Evolutionary conservation across 768 basidiomycete genomes (phyloP), one percentile per base, ranked within the genome.

Genomic region (Sporobolomyces pararoseus): DNA sequence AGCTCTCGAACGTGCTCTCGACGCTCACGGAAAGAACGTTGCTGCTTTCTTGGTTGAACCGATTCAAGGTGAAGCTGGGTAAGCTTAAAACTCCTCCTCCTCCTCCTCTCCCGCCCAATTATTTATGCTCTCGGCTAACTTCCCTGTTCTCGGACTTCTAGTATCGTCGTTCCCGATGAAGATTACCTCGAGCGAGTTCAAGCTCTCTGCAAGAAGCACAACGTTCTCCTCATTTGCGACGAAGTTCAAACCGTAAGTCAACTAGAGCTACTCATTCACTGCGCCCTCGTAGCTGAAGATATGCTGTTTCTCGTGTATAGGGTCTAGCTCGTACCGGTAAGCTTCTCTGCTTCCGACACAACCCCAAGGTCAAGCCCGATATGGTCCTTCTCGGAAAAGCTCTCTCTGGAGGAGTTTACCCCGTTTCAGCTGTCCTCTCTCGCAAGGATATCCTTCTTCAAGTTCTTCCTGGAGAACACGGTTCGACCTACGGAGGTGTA

Each of bases 11-110:
- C 83, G 83, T 16, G 95, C 91, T 7, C 79, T 99, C 35, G 87
- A 90, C 69, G 78, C 87, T 44, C 83, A 93, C 78, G 93, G 95
- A 13, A 80, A 88, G 70, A 84, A 89, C 66, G 86, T 90, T 31
- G 96, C 94, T 9, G 95, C 90, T 1, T 93, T 99, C 83, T 83
- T 99, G 65, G 85, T 99, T 4, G 96, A 99, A 81, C 96, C 96
- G 7, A 98, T 99, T 71, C 96, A 99, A 79, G 95, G 95, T n/a
- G 95, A 97, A 81, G 95, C 95, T 23, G 94, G 92, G 90, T 91
- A 78, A 52, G 89, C 82, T 12, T 9, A 42, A 42, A 17, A 9
- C 39, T 42, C 23, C 16, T 12, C 46, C 72, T 42, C 55, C 13
- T 47, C 44, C 23, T 17, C 14, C 29, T 21, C n/a, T 34, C 16